A percentile compares a stretch with the other conserved stretches of the same genome.
Conservation (phyloP, 2,329 filamentous ascomycete genomes). For the Pseudogymnoascus sp. region DNA sequence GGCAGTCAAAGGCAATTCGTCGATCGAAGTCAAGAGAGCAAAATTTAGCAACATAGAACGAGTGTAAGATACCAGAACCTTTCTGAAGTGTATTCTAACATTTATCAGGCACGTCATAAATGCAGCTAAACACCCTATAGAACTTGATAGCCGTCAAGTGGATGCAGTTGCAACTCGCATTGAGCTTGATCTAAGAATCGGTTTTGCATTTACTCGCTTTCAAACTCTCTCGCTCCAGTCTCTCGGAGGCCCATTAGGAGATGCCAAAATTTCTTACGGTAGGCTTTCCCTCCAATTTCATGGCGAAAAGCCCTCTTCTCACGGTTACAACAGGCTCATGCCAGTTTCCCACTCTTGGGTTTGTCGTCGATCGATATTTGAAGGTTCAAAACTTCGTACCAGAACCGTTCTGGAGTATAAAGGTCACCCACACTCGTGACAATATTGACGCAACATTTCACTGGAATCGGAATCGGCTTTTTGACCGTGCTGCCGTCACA, state of each 20-base stretch:
- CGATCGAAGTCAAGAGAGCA: conserved; percentile 75
- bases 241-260: conserved; percentile 60
- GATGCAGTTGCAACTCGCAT: conserved; percentile 84
- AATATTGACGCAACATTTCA: conserved; percentile 73
- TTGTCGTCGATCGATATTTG: conserved; percentile 94
- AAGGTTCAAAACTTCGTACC: conserved; percentile 89
- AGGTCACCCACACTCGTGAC: conserved; percentile 70
- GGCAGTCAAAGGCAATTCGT: conserved; percentile 65
- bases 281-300: background rate
- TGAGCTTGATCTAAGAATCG: conserved; percentile 87
- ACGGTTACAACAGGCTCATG: conserved; percentile 58
- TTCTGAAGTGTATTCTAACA: conserved; percentile 16
- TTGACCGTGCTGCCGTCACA: conserved; percentile 75
- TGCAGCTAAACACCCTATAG: conserved; percentile 69
- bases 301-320: background rate
- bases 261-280: conserved; percentile 40
- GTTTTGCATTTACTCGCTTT: conserved; percentile 85
- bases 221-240: conserved; percentile 71
- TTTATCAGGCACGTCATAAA: conserved; percentile 68
- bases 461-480: conserved; percentile 77
- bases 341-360: conserved; percentile 93
- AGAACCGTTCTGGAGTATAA: conserved; percentile 90
- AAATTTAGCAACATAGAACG: conserved; percentile 94
- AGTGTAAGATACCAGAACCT: conserved; percentile 49
- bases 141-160: conserved; percentile 78